phyloP scores from a whole-genome alignment of 306 rosid genomes.

The Cicer bijugum region DNA sequence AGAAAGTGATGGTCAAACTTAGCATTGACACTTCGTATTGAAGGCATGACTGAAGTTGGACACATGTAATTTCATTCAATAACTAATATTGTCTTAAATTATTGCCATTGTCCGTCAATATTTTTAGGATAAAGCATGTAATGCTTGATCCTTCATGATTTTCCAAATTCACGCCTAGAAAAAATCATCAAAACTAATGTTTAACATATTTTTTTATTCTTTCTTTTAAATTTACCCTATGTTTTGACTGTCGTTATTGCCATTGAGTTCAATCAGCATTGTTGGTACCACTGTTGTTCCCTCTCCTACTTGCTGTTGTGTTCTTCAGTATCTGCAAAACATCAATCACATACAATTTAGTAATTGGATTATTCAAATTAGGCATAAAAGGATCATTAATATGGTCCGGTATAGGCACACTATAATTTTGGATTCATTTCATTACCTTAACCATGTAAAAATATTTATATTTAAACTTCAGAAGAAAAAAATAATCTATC shows the following conservation, averaged over 20 bases:
- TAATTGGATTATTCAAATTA: neutral
- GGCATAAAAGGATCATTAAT: neutral
- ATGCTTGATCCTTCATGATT: constrained; percentile 22
- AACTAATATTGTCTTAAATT: neutral
- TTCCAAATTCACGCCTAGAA: constrained; percentile 42
- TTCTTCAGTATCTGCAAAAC: constrained; percentile 86
- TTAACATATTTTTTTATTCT: neutral
- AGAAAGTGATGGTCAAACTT: neutral
- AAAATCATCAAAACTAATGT: constrained; percentile 39
- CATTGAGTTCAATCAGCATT: constrained; percentile 49
- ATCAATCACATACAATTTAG: neutral
- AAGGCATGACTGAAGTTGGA: neutral
- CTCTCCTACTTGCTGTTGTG: constrained; percentile 90
- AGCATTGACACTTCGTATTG: neutral
- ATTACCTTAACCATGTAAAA: neutral
- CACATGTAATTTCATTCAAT: neutral
- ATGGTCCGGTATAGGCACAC: no score
- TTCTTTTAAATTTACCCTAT: constrained; percentile 25
- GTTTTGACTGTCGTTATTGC: neutral
- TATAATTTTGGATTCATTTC: neutral
- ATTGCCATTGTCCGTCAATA: neutral
- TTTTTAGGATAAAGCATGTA: constrained; percentile 31
- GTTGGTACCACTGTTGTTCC: constrained; percentile 54
- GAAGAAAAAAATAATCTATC: neutral
- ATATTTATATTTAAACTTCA: neutral